Percentiles rank a stretch among this genome's conserved stretches.
phyloP scores from a whole-genome alignment of 306 rosid species.

The Trifolium pratense region DNA sequence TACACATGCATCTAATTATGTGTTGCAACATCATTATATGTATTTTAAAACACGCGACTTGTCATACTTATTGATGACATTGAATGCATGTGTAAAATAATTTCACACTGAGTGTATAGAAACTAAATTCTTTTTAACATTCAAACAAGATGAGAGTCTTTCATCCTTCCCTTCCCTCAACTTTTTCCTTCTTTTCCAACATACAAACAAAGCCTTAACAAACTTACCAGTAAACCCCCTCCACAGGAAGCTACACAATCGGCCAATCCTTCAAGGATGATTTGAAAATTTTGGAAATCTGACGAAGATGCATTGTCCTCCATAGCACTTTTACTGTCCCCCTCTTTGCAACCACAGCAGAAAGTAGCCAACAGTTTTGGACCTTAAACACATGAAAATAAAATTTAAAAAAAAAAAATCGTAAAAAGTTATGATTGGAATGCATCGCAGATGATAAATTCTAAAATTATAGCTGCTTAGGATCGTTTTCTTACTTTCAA shows the following conservation, averaged over 20 bases:
- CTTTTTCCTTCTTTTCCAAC: background rate
- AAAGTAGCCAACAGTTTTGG: slow-evolving; percentile 72
- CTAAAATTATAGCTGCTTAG: background rate
- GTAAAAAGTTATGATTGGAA: slow-evolving; percentile 21
- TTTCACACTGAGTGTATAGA: no score
- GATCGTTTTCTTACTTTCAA: no score
- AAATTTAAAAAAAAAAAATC: slow-evolving; percentile 15
- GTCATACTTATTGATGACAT: no score
- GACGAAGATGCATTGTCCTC: slow-evolving; percentile 48
- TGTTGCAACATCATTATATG: no score
- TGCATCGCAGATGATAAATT: slow-evolving; percentile 27
- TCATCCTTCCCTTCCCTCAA: background rate
- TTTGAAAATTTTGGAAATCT: slow-evolving; percentile 48
- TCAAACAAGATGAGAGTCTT: background rate
- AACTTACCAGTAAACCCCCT: slow-evolving; percentile 60
- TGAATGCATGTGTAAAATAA: no score
- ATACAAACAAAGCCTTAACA: background rate
- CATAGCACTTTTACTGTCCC: slow-evolving; percentile 43
- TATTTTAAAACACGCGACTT: no score
- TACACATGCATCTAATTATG: no score
- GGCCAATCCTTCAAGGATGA: slow-evolving; percentile 70
- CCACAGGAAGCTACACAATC: slow-evolving; percentile 70
- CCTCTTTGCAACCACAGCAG: slow-evolving; percentile 66
- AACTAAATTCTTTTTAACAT: background rate
- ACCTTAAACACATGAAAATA: slow-evolving; percentile 61